Base-by-base conservation (phyloP, 345 rosid genomes). In the Salix exigua region DNA sequence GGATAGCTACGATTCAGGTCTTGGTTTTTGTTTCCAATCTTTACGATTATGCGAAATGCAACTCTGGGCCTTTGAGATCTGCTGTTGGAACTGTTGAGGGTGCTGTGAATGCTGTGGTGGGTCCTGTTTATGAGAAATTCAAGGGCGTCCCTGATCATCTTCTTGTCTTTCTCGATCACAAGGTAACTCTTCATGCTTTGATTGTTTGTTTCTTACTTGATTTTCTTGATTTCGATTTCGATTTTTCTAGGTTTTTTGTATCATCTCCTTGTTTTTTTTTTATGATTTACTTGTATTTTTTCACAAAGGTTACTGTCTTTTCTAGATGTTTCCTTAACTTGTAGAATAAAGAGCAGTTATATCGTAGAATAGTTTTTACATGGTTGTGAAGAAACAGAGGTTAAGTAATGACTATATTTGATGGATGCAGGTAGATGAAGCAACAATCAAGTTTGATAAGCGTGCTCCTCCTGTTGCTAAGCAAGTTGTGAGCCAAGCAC, bases 11-110 rank as follows among this genome's bases (percentile, higher is more conserved):
- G 85, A 86, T 93, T 69, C 84, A 84, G 2, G 31, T 83, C 19
- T 77, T 95, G 65, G 82, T 87, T 11, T 73, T 78, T 76, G 85
- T 89, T 19, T 88, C 89, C 33, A 83, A 48, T 60, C 86, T 95
- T 53, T 95, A 93, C 85, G 85, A 84, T 8, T 87, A 83, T 85
- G 97, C 94, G 3, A 95, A 93, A 79, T 85, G 81, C 70, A 93
- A 88, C 87, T 90, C 94, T 14, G 99, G 97, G 25, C 91, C 96
- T 13, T 80, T 95, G 62, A 86, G 88, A 75, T 83, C 97, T 40
- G 76, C 97, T 1, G 91, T 93, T 5, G 88, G 81, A 2, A 88
- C 86, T 13, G 96, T 91, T 0, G 99, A 93, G 81, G 85, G 86
- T 0, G 87, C 92, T 18, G 96, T 93, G 31, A 81, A 89, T 33